A percentile compares a stretch with the other conserved stretches of the same genome.
phyloP scores from a whole-genome alignment of 2,329 filamentous ascomycete species.

The Exophiala sp. region DNA sequence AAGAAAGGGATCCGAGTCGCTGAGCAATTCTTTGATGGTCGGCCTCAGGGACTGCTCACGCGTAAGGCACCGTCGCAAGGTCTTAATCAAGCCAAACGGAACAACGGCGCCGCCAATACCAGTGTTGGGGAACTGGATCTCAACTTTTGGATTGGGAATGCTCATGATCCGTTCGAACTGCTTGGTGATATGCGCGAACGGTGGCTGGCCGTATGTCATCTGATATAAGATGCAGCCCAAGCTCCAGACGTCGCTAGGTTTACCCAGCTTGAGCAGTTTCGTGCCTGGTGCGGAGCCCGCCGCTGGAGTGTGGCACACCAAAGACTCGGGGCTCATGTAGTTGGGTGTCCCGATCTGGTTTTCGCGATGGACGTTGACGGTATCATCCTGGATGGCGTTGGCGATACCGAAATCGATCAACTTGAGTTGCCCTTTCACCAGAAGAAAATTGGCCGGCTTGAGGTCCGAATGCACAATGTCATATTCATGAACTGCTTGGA shows the following conservation, averaged over 20 bases:
- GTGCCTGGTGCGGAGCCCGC: constrained; percentile 44
- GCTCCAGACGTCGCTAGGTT: constrained; percentile 93
- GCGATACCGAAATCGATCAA: constrained; percentile 98
- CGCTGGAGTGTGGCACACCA: constrained; percentile 75
- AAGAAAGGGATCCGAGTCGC: constrained; percentile 52
- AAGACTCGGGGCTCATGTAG: constrained; percentile 95
- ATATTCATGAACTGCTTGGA: constrained; percentile 77
- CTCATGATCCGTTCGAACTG: constrained; percentile 70
- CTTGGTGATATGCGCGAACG: constrained; percentile 86
- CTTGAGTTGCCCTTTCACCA: constrained; percentile 84
- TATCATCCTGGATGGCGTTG: constrained; percentile 94
- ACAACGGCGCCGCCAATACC: constrained; percentile 47
- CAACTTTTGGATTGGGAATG: constrained; percentile 46
- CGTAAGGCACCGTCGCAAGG: constrained; percentile 53
- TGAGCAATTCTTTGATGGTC: constrained; percentile 52
- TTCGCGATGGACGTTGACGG: constrained; percentile 94
- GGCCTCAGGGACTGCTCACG: constrained; percentile 53
- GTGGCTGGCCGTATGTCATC: constrained; percentile 95
- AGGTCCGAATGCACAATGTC: constrained; percentile 96
- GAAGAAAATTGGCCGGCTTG: constrained; percentile 93
- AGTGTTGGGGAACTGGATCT: constrained; percentile 43
- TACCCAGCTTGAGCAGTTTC: constrained; percentile 91
- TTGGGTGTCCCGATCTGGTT: constrained; percentile 93
- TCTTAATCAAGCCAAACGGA: constrained; percentile 51
- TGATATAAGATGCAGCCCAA: constrained; percentile 95